A percentile compares a stretch with the other conserved stretches of the same genome.
phyloP scores from a whole-genome alignment of 176 grass and related monocot genomes.

The Lolium rigidum region DNA sequence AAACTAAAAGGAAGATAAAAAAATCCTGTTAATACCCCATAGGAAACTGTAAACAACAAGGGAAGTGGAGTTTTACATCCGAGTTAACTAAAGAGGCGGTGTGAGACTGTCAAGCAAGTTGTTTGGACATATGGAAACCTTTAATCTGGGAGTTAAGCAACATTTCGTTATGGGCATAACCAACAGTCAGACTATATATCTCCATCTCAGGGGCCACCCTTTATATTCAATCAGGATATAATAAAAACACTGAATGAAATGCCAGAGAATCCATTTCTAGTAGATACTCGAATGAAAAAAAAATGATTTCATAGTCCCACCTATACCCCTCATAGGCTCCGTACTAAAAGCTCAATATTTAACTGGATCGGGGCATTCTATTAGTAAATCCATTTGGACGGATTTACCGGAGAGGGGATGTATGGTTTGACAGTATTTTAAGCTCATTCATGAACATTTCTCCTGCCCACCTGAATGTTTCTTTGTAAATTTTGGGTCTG shows the following conservation, averaged over 20 bases:
- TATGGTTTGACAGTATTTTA: neutral
- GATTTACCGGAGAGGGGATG: neutral
- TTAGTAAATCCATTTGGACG: neutral
- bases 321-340: too few species aligned
- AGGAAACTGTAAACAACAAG: neutral
- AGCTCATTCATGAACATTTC: neutral
- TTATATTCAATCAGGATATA: neutral
- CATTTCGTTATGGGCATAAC: neutral
- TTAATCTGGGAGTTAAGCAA: constrained; percentile 5
- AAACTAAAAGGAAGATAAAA: neutral
- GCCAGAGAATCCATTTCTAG: too few species aligned
- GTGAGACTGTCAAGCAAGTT: constrained; percentile 6
- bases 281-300: too few species aligned
- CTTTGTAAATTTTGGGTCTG: neutral
- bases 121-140: neutral
- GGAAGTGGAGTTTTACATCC: neutral
- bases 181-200: neutral
- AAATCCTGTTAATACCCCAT: neutral
- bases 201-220: neutral
- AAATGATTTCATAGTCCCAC: too few species aligned
- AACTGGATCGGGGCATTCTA: neutral
- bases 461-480: neutral
- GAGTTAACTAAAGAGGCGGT: neutral
- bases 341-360: neutral
- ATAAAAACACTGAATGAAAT: neutral